Evolutionary conservation across 2,329 filamentous ascomycete species (phyloP).

Genomic region (Myotisia sp.): DNA sequence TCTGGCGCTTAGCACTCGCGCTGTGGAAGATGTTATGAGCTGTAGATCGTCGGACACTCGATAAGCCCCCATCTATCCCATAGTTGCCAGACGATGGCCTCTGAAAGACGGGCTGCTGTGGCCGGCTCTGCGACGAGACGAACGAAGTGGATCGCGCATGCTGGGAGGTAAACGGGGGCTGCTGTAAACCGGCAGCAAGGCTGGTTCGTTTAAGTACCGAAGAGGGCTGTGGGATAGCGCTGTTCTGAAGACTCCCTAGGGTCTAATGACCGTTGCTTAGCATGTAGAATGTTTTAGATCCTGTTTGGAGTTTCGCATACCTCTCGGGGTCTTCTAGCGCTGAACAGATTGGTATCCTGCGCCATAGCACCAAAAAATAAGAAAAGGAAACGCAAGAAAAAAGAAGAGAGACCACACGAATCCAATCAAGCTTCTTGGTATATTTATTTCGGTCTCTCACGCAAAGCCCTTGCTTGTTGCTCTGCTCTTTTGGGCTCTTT

Average conservation of each 20-base stretch:
- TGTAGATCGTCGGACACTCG: conserved; percentile 68
- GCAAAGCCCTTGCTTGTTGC: not conserved
- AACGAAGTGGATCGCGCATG: conserved; percentile 76
- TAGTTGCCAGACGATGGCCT: conserved; percentile 73
- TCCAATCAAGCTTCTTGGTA: too few relatives aligned
- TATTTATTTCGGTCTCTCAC: not conserved
- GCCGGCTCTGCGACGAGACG: conserved; percentile 69
- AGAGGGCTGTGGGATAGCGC: conserved; percentile 73
- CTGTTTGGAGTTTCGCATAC: conserved; percentile 37
- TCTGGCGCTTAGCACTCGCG: conserved; percentile 51
- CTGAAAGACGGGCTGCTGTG: conserved; percentile 74
- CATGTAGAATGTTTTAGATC: not conserved
- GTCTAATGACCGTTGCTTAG: conserved; percentile 38
- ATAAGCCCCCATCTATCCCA: conserved; percentile 62
- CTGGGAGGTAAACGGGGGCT: conserved; percentile 50
- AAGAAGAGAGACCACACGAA: too few relatives aligned
- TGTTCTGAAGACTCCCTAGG: conserved; percentile 66
- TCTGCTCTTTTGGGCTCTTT: not conserved
- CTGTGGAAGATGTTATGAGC: conserved; percentile 51
- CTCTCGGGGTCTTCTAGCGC: conserved; percentile 81
- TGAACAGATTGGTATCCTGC: conserved; percentile 78
- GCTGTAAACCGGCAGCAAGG: conserved; percentile 54
- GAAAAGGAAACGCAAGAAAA: not conserved
- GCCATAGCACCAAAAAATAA: conserved; percentile 44
- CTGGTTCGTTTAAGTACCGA: conserved; percentile 90